These are phyloP conservation scores for Xylariaceae sp. DNA, from an alignment of 2,329 filamentous ascomycete species.

Conservation along the genomic window DNA sequence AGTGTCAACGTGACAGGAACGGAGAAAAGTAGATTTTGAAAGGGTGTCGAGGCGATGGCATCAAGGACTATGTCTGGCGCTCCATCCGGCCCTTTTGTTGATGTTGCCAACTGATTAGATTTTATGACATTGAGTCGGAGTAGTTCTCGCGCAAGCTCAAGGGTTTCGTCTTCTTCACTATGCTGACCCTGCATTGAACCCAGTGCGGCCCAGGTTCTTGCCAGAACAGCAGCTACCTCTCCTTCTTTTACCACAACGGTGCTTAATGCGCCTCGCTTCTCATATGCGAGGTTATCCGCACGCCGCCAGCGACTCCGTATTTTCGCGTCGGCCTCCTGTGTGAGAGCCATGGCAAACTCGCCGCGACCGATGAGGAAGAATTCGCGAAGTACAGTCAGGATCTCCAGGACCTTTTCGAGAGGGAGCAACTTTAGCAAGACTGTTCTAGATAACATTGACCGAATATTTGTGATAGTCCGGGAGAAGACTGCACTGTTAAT, in stretches of 20 bases:
- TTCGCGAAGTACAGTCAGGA: constrained; percentile 72
- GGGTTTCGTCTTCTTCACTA: constrained; percentile 74
- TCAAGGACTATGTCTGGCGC: constrained; percentile 25
- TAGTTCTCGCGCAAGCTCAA: constrained; percentile 78
- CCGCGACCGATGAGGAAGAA: constrained; percentile 85
- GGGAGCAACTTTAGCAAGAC: constrained; percentile 80
- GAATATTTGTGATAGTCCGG: constrained; percentile 68
- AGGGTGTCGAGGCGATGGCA: constrained; percentile 52
- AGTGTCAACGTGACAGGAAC: constrained; percentile 68
- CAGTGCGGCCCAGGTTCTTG: constrained; percentile 74
- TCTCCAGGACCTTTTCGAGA: constrained; percentile 68
- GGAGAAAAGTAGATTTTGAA: constrained; percentile 79
- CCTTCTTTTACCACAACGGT: constrained; percentile 76
- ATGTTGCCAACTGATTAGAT: constrained; percentile 34
- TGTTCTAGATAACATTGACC: constrained; percentile 77
- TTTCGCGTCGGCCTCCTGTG: constrained; percentile 78
- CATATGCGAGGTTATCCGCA: constrained; percentile 54
- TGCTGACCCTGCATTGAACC: constrained; percentile 67
- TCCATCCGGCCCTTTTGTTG: constrained; percentile 35
- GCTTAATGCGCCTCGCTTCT: constrained; percentile 56
- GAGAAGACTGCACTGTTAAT: constrained; percentile 69
- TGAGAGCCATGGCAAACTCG: constrained; percentile 85
- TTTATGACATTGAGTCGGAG: constrained; percentile 64
- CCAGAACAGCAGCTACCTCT: constrained; percentile 73
- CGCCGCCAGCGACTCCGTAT: constrained; percentile 69